Conservation (phyloP, 208 protist species). For the Acanthamoeba triangularis region DNA sequence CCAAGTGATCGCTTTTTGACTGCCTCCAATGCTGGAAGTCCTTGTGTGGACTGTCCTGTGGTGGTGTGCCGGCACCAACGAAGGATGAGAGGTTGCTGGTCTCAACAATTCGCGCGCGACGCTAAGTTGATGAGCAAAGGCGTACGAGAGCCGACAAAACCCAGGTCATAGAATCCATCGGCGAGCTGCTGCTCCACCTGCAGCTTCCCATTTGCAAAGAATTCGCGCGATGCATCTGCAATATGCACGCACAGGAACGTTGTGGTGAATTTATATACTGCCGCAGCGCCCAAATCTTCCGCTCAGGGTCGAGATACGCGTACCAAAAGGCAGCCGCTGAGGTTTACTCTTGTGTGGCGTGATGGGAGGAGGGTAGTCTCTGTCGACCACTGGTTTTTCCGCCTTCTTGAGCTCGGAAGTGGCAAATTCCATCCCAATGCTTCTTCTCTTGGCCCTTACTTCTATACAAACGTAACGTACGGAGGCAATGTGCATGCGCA, state of each 20-base stretch:
- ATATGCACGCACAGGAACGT: no score
- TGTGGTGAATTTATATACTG: no score
- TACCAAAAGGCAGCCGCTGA: neutral
- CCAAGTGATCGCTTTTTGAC: neutral
- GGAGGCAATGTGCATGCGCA: no score
- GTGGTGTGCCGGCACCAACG: no score
- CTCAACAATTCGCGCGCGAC: no score
- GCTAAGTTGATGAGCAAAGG: no score
- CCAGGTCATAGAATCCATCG: slow-evolving; percentile 54
- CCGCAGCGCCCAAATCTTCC: no score
- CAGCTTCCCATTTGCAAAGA: slow-evolving; percentile 1
- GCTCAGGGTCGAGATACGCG: neutral
- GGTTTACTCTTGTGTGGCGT: neutral
- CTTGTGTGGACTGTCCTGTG: neutral
- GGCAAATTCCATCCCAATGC: slow-evolving; percentile 66
- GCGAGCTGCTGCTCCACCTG: neutral
- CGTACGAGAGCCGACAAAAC: no score
- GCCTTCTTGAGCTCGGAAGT: neutral
- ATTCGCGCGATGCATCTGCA: slow-evolving; percentile 3
- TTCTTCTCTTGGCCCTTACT: neutral
- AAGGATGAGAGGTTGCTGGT: no score
- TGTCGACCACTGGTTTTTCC: neutral
- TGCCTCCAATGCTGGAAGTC: neutral
- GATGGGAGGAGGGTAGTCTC: neutral
- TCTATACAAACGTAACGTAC: neutral